Evolutionary conservation across 2,329 filamentous ascomycete genomes (phyloP).

Genomic region (Exutisphaerella laricina): DNA sequence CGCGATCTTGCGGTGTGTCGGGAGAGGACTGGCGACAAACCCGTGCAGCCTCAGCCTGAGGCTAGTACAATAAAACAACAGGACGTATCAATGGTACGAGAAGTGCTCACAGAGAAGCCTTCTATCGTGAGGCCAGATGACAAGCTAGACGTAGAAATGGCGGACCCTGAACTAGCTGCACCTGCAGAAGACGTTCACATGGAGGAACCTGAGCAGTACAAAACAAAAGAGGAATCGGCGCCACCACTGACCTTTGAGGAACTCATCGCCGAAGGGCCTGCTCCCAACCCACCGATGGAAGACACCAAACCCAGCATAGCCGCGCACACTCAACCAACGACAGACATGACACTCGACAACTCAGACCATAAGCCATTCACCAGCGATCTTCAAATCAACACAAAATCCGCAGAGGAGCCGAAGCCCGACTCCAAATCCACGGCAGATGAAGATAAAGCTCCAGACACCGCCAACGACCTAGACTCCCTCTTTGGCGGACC

Average conservation of each 20-base stretch:
- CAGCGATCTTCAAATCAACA: slow-evolving; percentile 7
- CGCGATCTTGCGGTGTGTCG: slow-evolving; percentile 32
- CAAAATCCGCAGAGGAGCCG: neutral
- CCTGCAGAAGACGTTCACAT: neutral
- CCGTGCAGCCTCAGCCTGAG: slow-evolving; percentile 1
- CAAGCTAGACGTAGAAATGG: slow-evolving; percentile 6
- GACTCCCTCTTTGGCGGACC: slow-evolving; percentile 34
- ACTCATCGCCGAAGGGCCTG: neutral
- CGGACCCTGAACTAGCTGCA: neutral
- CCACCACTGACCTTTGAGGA: slow-evolving; percentile 1
- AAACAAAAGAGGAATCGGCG: neutral
- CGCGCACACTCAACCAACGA: slow-evolving; percentile 1
- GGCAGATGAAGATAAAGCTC: slow-evolving; percentile 23
- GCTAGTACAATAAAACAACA: too few species aligned
- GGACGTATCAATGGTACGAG: neutral
- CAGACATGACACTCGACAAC: slow-evolving; percentile 3
- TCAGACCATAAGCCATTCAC: slow-evolving; percentile 14
- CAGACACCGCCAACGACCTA: slow-evolving; percentile 30
- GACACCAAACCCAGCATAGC: slow-evolving; percentile 6
- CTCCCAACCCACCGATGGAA: slow-evolving; percentile 4
- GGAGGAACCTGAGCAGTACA: neutral
- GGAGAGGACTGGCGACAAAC: slow-evolving; percentile 16
- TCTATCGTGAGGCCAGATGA: neutral
- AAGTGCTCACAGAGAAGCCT: slow-evolving; percentile 2
- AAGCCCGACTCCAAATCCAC: slow-evolving; percentile 10